A percentile compares a stretch with the other conserved stretches of the same genome.
These are phyloP conservation scores for Sparassis latifolia DNA, from an alignment of 1,284 basidiomycete species.

Conservation along the genomic window DNA sequence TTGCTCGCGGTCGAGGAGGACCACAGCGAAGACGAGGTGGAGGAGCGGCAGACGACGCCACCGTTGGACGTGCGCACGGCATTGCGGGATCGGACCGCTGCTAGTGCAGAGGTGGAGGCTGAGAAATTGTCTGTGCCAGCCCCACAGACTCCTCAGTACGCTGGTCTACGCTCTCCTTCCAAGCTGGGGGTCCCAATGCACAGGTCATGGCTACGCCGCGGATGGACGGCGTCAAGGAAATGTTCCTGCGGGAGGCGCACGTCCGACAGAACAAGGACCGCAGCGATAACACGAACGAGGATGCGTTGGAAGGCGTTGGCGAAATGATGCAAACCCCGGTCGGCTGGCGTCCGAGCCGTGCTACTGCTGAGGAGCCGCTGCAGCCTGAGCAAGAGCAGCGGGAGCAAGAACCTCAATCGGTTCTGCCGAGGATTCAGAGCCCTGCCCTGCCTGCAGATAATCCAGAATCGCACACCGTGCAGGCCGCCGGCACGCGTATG, in stretches of 20 bases:
- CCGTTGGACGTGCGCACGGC: too few relatives aligned
- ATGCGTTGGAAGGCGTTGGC: constrained; percentile 26
- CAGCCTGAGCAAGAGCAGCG: constrained; percentile 2
- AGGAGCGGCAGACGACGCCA: neutral
- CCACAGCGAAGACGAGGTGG: constrained; percentile 2
- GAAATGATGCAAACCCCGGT: constrained; percentile 30
- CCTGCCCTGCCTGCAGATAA: constrained; percentile 3
- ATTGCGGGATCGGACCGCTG: too few relatives aligned
- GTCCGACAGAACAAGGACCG: constrained; percentile 7
- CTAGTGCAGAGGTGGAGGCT: neutral
- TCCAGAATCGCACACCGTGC: neutral
- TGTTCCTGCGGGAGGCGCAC: constrained; percentile 19
- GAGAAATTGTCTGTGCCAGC: neutral
- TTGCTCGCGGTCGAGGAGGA: constrained; percentile 19
- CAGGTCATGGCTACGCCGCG: constrained; percentile 23
- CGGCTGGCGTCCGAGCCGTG: constrained; percentile 11
- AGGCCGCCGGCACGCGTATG: constrained; percentile 10
- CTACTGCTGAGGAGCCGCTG: neutral
- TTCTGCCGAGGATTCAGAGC: constrained; percentile 11
- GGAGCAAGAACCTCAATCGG: constrained; percentile 9
- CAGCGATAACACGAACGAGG: constrained; percentile 10
- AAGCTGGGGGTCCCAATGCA: constrained; percentile 1
- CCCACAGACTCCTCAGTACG: constrained; percentile 3
- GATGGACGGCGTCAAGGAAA: constrained; percentile 29
- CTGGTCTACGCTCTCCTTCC: constrained; percentile 11